Evolutionary conservation across 2,329 filamentous ascomycete species (phyloP).

Genomic region (Ophiostoma sp.): DNA sequence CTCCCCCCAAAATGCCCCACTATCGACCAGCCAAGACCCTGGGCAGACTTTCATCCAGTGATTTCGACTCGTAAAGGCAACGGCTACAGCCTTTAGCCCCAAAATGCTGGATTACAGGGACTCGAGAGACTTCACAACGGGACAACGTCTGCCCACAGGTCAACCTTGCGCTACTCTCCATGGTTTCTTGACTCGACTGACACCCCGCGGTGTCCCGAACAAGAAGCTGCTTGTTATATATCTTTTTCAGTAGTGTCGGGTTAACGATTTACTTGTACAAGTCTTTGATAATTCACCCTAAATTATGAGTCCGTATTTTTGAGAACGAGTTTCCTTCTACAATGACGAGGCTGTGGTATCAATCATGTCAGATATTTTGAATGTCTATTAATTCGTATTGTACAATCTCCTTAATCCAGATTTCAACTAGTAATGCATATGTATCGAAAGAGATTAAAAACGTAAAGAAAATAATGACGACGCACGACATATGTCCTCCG

Average conservation of each 20-base stretch:
- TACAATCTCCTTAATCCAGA: background rate
- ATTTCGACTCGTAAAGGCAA: background rate
- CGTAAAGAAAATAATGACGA: too few species aligned
- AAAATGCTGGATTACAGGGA: background rate
- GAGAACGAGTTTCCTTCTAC: too few species aligned
- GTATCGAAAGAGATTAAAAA: background rate
- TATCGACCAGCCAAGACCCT: background rate
- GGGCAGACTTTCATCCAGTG: background rate
- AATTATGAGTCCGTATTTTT: too few species aligned
- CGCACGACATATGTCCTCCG: background rate
- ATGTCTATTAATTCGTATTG: background rate
- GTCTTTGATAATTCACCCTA: too few species aligned
- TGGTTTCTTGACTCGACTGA: background rate
- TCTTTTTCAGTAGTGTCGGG: too few species aligned
- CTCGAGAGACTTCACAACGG: background rate
- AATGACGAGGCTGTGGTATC: background rate
- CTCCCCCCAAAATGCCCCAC: background rate
- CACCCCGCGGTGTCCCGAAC: background rate
- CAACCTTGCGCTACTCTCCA: background rate
- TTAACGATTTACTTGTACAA: background rate
- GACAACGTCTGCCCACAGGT: background rate
- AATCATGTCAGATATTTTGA: background rate
- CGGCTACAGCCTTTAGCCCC: background rate
- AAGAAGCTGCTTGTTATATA: too few species aligned
- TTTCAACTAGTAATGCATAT: constrained; percentile 10